Evolutionary conservation across 164 flowering plant genomes (phyloP).

Genomic region (Echeveria elegans): DNA sequence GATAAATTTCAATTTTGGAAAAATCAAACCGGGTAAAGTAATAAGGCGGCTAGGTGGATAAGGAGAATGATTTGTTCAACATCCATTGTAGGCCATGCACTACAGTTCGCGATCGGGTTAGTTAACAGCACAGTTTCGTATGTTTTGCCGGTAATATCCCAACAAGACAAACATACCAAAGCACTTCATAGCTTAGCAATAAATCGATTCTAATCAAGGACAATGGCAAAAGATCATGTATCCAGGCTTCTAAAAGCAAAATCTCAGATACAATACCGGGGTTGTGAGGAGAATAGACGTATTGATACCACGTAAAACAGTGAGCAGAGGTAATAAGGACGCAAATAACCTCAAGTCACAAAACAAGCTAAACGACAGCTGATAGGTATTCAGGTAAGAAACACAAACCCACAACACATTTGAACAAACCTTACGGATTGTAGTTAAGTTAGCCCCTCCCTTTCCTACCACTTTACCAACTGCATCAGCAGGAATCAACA

Average conservation of each 20-base stretch:
- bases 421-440: slow-evolving; percentile 64
- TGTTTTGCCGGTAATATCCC: not conserved
- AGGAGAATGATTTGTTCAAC: not conserved
- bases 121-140: not conserved
- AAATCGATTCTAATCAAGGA: not conserved
- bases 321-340: not conserved
- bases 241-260: not conserved
- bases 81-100: not conserved
- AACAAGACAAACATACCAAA: not conserved
- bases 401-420: not conserved
- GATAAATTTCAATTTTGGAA: not conserved
- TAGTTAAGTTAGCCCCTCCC: slow-evolving; percentile 73
- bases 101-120: not conserved
- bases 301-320: not conserved
- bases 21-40: not conserved
- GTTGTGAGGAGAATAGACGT: not conserved
- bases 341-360: not conserved
- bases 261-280: not conserved
- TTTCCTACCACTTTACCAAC: slow-evolving; percentile 86
- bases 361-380: not conserved
- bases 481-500: slow-evolving; percentile 75
- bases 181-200: not conserved
- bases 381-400: not conserved
- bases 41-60: not conserved
- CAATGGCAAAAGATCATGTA: not conserved